Conservation (phyloP, 169 alveolate species). For the Eimeria necatrix region DNA sequence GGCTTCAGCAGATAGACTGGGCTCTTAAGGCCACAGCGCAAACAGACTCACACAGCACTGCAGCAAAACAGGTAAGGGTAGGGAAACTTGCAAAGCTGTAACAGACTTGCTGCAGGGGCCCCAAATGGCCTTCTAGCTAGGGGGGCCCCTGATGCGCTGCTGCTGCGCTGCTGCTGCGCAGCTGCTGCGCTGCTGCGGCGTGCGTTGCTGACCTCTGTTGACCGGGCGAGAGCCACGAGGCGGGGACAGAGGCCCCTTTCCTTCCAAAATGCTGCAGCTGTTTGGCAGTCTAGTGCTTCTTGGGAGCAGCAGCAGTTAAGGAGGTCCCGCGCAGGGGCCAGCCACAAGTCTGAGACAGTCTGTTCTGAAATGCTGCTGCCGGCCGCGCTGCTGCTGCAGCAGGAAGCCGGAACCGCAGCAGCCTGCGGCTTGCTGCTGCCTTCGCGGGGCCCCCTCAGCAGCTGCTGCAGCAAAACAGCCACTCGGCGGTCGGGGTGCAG, state of each 20-base stretch:
- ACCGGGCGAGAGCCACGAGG: neutral
- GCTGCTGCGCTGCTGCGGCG: no score
- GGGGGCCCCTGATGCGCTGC: no score
- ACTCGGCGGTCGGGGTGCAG: constrained; percentile 20
- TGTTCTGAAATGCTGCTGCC: no score
- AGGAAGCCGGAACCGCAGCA: no score
- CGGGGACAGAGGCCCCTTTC: neutral
- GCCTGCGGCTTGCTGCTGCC: no score
- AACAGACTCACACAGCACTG: neutral
- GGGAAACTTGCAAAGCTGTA: no score
- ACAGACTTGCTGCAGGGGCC: no score
- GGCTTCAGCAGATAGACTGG: no score
- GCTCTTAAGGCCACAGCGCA: no score
- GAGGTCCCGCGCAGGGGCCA: neutral
- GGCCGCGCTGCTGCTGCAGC: no score
- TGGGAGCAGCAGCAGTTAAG: neutral
- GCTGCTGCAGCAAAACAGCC: constrained; percentile 18
- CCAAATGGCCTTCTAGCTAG: no score
- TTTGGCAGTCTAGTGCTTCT: neutral
- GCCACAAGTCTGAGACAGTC: constrained; percentile 3
- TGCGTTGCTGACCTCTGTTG: neutral
- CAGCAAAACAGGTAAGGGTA: neutral
- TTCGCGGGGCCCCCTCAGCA: neutral
- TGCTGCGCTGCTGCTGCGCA: no score
- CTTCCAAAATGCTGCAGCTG: neutral